Base-by-base conservation (phyloP, 768 basidiomycete species). In the Termitomyces bulborhizus region DNA sequence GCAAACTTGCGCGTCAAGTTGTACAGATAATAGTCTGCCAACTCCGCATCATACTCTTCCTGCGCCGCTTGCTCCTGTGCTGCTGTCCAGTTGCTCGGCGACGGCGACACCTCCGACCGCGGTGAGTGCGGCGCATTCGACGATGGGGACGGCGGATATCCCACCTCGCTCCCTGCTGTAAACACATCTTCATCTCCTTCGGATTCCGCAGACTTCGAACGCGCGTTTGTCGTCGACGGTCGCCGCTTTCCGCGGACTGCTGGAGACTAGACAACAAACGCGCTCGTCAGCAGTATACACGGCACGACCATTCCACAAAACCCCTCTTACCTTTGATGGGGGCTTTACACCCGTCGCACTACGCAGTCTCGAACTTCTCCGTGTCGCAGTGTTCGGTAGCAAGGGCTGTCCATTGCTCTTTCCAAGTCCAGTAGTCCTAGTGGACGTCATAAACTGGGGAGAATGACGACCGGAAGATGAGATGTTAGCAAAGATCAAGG, bases 401-500 rank as follows among this genome's bases (percentile, higher is more conserved):
- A 70, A 67, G 46, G 73, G 62, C 65, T 76, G 75, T 58, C 73
- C 68, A 62, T 77, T 82, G 62, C 66, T 77, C 70, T 84, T 86
- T 57, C 75, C 76, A 59, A 71, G 68, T 53, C 76, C 74, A 62
- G 75, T 72, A 63, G 76, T 75, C 76, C 81, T 83, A 71, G 85
- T 78, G 68, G 84, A 78, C 71, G 80, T 78, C 69, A 80, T 75
- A 68, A 82, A 78, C 85, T 88, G 86, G 73, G 82, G 82, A 82
- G 82, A 82, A 82, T 79, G 79, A 81, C 83, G 85, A 83, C 81
- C 80, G 73, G 82, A 81, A 75, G 84, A 87, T 88, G 86, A 89
- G 87, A 88, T 78, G 76, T 88, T 88, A 87, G 83, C 79, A 85
- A 86, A 82, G 76, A 81, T 84, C 81, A 88, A 80, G 80, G 84